phyloP scores from a whole-genome alignment of 108 stramenopile genomes.

The Nitzschia palea region DNA sequence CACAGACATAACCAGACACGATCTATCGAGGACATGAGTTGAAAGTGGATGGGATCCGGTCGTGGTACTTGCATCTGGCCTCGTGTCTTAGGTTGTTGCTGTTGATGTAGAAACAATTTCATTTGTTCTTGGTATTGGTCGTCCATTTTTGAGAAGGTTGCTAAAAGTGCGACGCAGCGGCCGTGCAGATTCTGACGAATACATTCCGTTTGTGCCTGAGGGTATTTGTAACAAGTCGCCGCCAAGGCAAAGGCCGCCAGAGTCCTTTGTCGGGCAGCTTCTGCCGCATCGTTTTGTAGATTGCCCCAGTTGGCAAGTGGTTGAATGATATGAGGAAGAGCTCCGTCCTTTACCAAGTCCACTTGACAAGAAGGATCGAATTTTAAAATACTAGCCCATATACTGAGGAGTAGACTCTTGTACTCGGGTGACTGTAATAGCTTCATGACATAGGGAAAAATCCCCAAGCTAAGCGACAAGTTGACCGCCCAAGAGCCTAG shows the following conservation, averaged over 20 bases:
- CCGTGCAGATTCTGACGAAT: slow-evolving; percentile 79
- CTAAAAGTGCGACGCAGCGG: slow-evolving; percentile 57
- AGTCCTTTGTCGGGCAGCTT: slow-evolving; percentile 74
- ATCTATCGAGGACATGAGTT: slow-evolving; percentile 42
- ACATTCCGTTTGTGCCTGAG: slow-evolving; percentile 85
- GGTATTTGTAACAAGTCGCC: slow-evolving; percentile 73
- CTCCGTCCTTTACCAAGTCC: slow-evolving; percentile 91
- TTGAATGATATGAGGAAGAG: slow-evolving; percentile 83
- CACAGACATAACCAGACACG: slow-evolving; percentile 89
- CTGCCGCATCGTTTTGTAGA: slow-evolving; percentile 21
- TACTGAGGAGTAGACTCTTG: slow-evolving; percentile 88
- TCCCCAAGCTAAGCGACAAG: slow-evolving; percentile 91
- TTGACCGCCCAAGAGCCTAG: slow-evolving; percentile 95
- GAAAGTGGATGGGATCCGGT: background rate
- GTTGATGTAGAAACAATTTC: background rate
- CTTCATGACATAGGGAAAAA: slow-evolving; percentile 97
- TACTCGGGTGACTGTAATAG: slow-evolving; percentile 92
- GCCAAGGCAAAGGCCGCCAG: slow-evolving; percentile 90
- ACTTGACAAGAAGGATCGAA: slow-evolving; percentile 91
- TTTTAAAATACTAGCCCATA: slow-evolving; percentile 92
- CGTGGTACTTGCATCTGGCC: background rate
- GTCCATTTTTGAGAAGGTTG: slow-evolving; percentile 36
- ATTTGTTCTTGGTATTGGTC: slow-evolving; percentile 14
- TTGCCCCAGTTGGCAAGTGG: slow-evolving; percentile 64
- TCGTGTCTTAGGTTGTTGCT: background rate